Evolutionary conservation across 768 basidiomycete species (phyloP), one percentile per base, ranked within the genome.

Genomic region (Clavulina sp.): DNA sequence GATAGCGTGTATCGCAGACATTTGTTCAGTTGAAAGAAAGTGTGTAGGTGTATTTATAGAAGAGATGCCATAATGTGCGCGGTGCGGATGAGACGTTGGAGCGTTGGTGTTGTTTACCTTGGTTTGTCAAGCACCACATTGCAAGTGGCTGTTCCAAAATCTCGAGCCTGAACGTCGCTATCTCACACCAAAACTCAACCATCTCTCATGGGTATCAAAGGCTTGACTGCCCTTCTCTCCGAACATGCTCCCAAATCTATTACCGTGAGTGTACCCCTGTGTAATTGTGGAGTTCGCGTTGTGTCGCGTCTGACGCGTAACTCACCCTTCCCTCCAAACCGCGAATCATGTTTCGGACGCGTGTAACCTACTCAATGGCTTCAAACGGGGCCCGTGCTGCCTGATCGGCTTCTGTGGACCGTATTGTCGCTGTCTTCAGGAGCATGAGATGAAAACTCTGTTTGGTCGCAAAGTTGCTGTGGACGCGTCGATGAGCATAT

Each of bases 141-240:
- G n/a, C n/a, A n/a, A n/a, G n/a, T n/a, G n/a, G n/a, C n/a, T n/a
- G n/a, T n/a, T n/a, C n/a, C n/a, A n/a, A n/a, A n/a, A n/a, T 38
- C 34, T 19, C 34, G 9, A 7, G 7, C 34, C 34, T 38, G 9
- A 19, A 38, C 34, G 34, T 7, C 34, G 34, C 7, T 19, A 19
- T 7, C 34, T 19, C 34, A 38, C 34, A 19, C 9, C 34, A 38
- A 38, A n/a, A n/a, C n/a, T n/a, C n/a, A n/a, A n/a, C n/a, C n/a
- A n/a, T n/a, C n/a, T n/a, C n/a, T n/a, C n/a, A 89, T 87, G 85
- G 89, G 91, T 70, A 93, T 95, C 70, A 95, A 95, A 69, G 91
- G 95, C 24, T 73, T 99, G 30, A 96, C 92, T 9, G 82, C 75
- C 6, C 73, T 99, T 21, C 72, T 99, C 55, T 80, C 78, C 5